Percentiles rank a stretch among this genome's conserved stretches.
Evolutionary conservation across 2,329 filamentous ascomycete genomes (phyloP).

Genomic region (Fusarium tjaetaba): DNA sequence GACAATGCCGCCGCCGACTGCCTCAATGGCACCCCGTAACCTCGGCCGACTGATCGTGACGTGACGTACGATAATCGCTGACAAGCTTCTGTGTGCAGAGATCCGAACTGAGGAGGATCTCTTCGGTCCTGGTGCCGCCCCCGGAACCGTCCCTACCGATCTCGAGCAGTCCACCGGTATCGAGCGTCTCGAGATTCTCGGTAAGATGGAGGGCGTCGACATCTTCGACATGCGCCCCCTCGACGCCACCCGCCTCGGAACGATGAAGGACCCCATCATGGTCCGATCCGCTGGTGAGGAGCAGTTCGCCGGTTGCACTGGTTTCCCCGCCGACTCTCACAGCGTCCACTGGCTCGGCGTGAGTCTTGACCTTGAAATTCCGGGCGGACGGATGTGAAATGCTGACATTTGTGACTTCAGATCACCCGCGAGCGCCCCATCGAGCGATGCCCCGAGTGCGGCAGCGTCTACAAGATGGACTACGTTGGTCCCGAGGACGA

Average conservation of each 20-base stretch:
- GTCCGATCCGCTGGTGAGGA: slow-evolving; percentile 94
- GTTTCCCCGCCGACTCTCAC: slow-evolving; percentile 92
- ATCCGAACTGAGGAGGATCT: slow-evolving; percentile 86
- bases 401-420: slow-evolving; percentile 55
- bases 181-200: slow-evolving; percentile 97
- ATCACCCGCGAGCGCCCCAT: slow-evolving; percentile 89
- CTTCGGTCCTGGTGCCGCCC: slow-evolving; percentile 79
- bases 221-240: slow-evolving; percentile 98
- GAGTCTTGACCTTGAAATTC: slow-evolving; percentile 52
- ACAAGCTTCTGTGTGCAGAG: slow-evolving; percentile 64
- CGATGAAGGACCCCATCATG: slow-evolving; percentile 86
- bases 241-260: slow-evolving; percentile 91
- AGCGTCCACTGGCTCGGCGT: slow-evolving; percentile 89
- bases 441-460: slow-evolving; percentile 97
- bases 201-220: slow-evolving; percentile 99
- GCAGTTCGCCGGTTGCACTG: slow-evolving; percentile 97
- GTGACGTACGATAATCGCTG: slow-evolving; percentile 31
- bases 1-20: slow-evolving; percentile 28
- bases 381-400: slow-evolving; percentile 27
- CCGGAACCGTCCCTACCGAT: slow-evolving; percentile 91
- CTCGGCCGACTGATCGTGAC: slow-evolving; percentile 38
- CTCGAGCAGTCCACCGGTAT: slow-evolving; percentile 96
- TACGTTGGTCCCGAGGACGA: slow-evolving; percentile 88
- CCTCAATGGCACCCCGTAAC: slow-evolving; percentile 29
- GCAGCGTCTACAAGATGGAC: slow-evolving; percentile 97